A percentile compares a stretch with the other conserved stretches of the same genome.
Evolutionary conservation across 106 monocot species (phyloP).

Genomic region (Platanthera zijinensis): DNA sequence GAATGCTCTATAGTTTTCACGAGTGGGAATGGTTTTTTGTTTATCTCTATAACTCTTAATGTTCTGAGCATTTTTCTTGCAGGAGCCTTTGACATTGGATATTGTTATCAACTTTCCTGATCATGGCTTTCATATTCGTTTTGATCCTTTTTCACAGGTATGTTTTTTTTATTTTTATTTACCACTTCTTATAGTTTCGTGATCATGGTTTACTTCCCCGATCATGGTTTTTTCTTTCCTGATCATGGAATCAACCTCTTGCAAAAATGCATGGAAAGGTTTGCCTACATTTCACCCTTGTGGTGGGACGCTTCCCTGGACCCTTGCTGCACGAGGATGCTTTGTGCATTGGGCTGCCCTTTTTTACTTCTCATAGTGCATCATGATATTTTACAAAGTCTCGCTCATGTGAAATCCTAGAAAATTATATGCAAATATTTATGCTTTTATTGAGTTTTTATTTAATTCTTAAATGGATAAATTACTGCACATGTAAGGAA

Average conservation of each 20-base stretch:
- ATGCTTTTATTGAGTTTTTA: neutral
- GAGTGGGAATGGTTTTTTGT: neutral
- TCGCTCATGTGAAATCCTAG: neutral
- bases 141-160: slow-evolving; percentile 99
- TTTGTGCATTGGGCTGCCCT: too few species aligned
- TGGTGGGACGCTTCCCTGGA: too few species aligned
- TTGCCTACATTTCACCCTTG: too few species aligned
- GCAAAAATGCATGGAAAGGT: too few species aligned
- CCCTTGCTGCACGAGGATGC: too few species aligned
- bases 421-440: neutral
- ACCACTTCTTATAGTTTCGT: neutral
- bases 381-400: neutral
- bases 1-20: too few species aligned
- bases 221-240: too few species aligned
- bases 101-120: slow-evolving; percentile 94
- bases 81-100: slow-evolving; percentile 92
- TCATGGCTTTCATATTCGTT: slow-evolving; percentile 98
- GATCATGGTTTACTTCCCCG: too few species aligned
- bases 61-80: slow-evolving; percentile 10
- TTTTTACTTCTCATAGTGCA: too few species aligned
- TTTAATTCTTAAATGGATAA: neutral
- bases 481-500: neutral
- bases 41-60: neutral
- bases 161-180: neutral
- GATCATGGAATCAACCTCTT: too few species aligned